Base-by-base conservation (phyloP, 2,329 filamentous ascomycete genomes). In the Microdochium paspali region DNA sequence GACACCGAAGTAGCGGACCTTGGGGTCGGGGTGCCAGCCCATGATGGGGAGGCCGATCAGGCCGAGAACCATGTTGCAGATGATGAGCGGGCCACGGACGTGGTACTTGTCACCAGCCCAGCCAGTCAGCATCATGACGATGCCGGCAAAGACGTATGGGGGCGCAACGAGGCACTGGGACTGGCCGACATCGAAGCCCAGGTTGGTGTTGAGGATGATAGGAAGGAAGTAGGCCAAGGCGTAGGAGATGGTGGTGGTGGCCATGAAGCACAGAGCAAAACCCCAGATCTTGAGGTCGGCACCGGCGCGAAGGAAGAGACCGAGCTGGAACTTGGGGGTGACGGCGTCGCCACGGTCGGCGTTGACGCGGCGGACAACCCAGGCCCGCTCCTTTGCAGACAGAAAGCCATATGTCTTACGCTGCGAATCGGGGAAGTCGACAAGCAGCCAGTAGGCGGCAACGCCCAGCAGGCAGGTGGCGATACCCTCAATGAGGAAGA, bases 211-310 rank as follows among this genome's bases (percentile, higher is more conserved):
- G 13, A 94, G 77, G 55, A 93, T 87, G 57, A 90, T 79, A 6
- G 87, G 87, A 3, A 90, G 66, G 59, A 90, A 91, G 63, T 86
- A 91, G 2, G 85, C 84, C 9, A 93, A 76, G 0, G 86, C 80
- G 61, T 93, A 93, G 1, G 76, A 76, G 45, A 87, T 77, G 10
- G 85, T 86, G 1, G 86, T 89, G 2, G 79, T 77, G 62, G 79
- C 79, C 67, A 80, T 79, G 59, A 77, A 78, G 54, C 82, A 71
- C 54, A 80, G 54, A 47, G 73, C 78, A 55, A 81, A 84, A 0
- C 63, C 71, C 82, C 71, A 74, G 44, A 74, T 56, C 54, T 72
- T 72, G 50, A 58, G 57, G 49, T 74, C 70, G 13, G 61, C 47
- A 12, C 64, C 64, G 26, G 66, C 63, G 2, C 47, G 50, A 3